phyloP scores from a whole-genome alignment of 371 early-diverging fungal species.

The Chytridium lagenaria region DNA sequence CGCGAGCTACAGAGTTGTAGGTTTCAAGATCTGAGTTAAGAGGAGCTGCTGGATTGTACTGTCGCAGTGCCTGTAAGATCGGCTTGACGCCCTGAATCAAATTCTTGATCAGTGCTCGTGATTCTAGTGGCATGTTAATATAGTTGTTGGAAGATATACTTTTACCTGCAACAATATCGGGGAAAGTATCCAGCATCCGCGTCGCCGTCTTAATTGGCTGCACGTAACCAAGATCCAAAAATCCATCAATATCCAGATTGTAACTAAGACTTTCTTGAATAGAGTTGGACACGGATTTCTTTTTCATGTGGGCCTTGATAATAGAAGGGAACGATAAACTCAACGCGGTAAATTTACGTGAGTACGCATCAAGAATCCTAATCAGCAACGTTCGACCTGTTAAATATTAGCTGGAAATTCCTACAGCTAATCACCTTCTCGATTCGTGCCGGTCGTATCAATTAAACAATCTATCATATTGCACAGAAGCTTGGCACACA shows the following conservation, averaged over 20 bases:
- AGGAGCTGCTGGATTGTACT: constrained; percentile 70
- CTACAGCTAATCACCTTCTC: constrained; percentile 31
- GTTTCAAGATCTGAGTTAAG: constrained; percentile 40
- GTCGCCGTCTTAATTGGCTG: constrained; percentile 78
- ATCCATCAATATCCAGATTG: constrained; percentile 60
- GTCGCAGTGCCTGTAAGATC: constrained; percentile 75
- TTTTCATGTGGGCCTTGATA: constrained; percentile 56
- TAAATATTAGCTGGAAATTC: neutral
- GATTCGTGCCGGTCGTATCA: constrained; percentile 64
- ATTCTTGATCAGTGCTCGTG: constrained; percentile 85
- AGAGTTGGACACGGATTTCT: constrained; percentile 23
- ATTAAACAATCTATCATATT: constrained; percentile 86
- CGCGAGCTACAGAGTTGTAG: constrained; percentile 56
- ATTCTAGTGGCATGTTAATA: constrained; percentile 70
- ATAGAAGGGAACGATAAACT: constrained; percentile 46
- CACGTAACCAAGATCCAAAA: constrained; percentile 76
- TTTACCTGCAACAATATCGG: constrained; percentile 78
- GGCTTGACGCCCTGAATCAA: constrained; percentile 86
- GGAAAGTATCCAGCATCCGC: constrained; percentile 66
- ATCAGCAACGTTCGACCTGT: constrained; percentile 81
- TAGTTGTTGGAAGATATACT: constrained; percentile 24
- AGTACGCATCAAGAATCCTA: constrained; percentile 83
- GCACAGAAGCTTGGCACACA: constrained; percentile 93
- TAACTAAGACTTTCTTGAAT: constrained; percentile 29
- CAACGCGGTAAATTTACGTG: constrained; percentile 76